phyloP scores from a whole-genome alignment of 2,329 filamentous ascomycete species.

The Penicillium sp. region DNA sequence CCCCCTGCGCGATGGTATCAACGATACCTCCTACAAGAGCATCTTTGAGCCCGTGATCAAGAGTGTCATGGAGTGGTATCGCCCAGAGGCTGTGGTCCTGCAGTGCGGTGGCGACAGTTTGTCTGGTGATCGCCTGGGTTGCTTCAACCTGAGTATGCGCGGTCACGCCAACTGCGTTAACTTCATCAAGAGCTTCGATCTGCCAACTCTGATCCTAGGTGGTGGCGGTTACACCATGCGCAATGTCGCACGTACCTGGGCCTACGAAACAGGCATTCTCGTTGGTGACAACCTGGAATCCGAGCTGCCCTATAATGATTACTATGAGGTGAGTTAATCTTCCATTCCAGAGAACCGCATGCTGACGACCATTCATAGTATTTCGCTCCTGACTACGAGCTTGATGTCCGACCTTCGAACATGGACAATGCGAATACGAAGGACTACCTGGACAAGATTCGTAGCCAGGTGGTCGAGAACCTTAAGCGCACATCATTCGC shows the following conservation, averaged over 20 bases:
- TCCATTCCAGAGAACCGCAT: neutral
- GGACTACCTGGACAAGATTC: slow-evolving; percentile 69
- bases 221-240: slow-evolving; percentile 70
- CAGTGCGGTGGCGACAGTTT: slow-evolving; percentile 68
- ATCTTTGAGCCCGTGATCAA: slow-evolving; percentile 68
- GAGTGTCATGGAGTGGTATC: slow-evolving; percentile 68
- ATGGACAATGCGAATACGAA: slow-evolving; percentile 70
- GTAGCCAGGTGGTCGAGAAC: slow-evolving; percentile 64
- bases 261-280: slow-evolving; percentile 71
- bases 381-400: slow-evolving; percentile 67
- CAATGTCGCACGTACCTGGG: slow-evolving; percentile 62
- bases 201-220: slow-evolving; percentile 64
- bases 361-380: slow-evolving; percentile 49
- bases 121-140: slow-evolving; percentile 65
- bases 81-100: slow-evolving; percentile 65
- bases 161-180: slow-evolving; percentile 69
- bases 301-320: slow-evolving; percentile 92
- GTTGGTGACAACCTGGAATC: slow-evolving; percentile 78
- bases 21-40: slow-evolving; percentile 64
- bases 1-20: slow-evolving; percentile 66
- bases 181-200: slow-evolving; percentile 65
- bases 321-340: slow-evolving; percentile 64
- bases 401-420: slow-evolving; percentile 67
- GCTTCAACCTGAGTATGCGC: slow-evolving; percentile 69
- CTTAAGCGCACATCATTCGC: slow-evolving; percentile 61